Percentiles rank a stretch among this genome's conserved stretches.
These are phyloP conservation scores for Nothomitra cinnamomea DNA, from an alignment of 2,329 filamentous ascomycete species.

Conservation along the genomic window DNA sequence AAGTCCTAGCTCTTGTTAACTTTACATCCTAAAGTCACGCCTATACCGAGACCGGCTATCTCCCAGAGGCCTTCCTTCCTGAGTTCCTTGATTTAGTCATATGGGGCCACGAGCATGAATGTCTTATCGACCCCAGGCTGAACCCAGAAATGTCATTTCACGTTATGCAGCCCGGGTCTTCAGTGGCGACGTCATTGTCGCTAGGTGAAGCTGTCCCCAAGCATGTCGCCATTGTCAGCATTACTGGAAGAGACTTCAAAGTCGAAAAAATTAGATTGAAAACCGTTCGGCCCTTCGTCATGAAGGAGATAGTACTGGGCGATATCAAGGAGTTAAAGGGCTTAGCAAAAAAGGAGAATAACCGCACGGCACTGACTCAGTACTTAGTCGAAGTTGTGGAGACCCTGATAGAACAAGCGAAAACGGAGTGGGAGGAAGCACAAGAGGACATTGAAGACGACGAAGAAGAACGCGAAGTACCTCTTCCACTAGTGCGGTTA, in stretches of 20 bases:
- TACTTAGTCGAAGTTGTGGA: conserved; percentile 65
- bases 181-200: conserved; percentile 81
- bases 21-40: conserved; percentile 35
- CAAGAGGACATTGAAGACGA: conserved; percentile 43
- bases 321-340: conserved; percentile 62
- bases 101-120: conserved; percentile 98
- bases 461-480: conserved; percentile 42
- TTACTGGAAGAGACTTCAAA: conserved; percentile 70
- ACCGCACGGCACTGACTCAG: conserved; percentile 61
- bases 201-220: conserved; percentile 83
- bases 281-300: conserved; percentile 79
- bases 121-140: conserved; percentile 63
- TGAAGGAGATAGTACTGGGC: conserved; percentile 60
- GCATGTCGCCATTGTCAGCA: conserved; percentile 69
- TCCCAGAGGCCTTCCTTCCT: conserved; percentile 84
- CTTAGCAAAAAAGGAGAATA: conserved; percentile 66
- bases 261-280: conserved; percentile 70
- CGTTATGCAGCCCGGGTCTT: conserved; percentile 95
- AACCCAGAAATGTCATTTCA: conserved; percentile 85
- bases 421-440: conserved; percentile 60
- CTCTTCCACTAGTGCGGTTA: conserved; percentile 70
- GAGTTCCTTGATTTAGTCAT: conserved; percentile 82
- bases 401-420: conserved; percentile 73
- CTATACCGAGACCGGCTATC: conserved; percentile 79
- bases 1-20: conserved; percentile 5